These are phyloP conservation scores for Plectosphaerella cucumerina DNA, from an alignment of 2,329 filamentous ascomycete genomes.

Conservation along the genomic window DNA sequence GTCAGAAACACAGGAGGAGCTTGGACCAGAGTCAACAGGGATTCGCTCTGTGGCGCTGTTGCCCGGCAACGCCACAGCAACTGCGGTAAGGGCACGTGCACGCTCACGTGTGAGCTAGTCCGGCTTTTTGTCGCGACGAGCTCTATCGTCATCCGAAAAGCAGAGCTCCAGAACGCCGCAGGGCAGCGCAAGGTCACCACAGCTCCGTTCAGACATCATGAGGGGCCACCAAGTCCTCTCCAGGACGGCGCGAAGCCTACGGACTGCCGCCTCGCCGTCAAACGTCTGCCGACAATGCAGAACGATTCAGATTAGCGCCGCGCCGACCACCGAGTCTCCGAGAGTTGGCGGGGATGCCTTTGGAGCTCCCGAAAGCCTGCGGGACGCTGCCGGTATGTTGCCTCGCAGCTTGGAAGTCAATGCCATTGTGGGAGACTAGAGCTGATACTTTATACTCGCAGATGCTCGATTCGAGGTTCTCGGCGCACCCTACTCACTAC, in stretches of 20 bases:
- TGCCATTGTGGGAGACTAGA: fast-evolving
- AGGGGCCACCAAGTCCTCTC: slow-evolving; percentile 36
- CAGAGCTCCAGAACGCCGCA: neutral
- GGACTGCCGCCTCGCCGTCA: slow-evolving; percentile 18
- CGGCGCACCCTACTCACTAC: slow-evolving; percentile 85
- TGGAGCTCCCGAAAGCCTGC: slow-evolving; percentile 38
- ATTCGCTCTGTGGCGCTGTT: slow-evolving; percentile 3
- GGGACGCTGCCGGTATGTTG: slow-evolving; percentile 47
- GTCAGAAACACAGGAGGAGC: neutral
- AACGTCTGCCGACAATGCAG: slow-evolving; percentile 54
- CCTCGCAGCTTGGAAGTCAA: neutral
- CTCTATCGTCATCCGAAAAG: neutral
- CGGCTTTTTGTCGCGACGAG: slow-evolving; percentile 8
- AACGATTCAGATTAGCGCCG: slow-evolving; percentile 58
- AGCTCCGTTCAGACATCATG: slow-evolving; percentile 27
- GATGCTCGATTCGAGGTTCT: slow-evolving; percentile 95
- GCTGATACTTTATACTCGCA: slow-evolving; percentile 29
- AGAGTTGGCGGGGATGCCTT: slow-evolving; percentile 50
- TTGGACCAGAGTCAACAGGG: slow-evolving; percentile 5
- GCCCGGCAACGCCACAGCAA: slow-evolving; percentile 3
- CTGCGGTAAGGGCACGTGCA: neutral
- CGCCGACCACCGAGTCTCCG: slow-evolving; percentile 53
- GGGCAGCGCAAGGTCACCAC: neutral
- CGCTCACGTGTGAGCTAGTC: neutral
- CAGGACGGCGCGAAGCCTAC: slow-evolving; percentile 26